Percentiles rank a stretch among this genome's conserved stretches.
phyloP scores from a whole-genome alignment of 257 asterid genomes.

The Solanum etuberosum region DNA sequence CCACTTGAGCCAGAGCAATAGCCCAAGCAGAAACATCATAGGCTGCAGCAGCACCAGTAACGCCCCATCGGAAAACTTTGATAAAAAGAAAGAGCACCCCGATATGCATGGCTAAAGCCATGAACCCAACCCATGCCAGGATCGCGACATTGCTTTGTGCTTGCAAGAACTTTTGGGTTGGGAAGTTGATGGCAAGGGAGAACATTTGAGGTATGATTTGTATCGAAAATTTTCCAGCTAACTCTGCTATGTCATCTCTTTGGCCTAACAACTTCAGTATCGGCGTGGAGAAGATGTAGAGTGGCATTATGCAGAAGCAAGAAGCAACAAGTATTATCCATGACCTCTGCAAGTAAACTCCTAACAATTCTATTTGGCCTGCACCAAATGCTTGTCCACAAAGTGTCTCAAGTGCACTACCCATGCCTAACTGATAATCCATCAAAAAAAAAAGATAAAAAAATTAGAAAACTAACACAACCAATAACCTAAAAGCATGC shows the following conservation, averaged over 20 bases:
- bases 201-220: constrained; percentile 82
- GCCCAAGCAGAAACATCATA: constrained; percentile 77
- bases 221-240: constrained; percentile 64
- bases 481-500: background rate
- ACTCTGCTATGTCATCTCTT: constrained; percentile 66
- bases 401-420: constrained; percentile 87
- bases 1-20: constrained; percentile 60
- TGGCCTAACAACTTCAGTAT: constrained; percentile 63
- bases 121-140: constrained; percentile 77
- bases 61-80: constrained; percentile 64
- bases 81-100: constrained; percentile 43
- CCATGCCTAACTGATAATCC: constrained; percentile 75
- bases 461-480: background rate
- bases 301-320: constrained; percentile 60
- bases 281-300: constrained; percentile 49
- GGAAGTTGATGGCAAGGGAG: constrained; percentile 78
- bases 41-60: constrained; percentile 85
- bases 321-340: constrained; percentile 59
- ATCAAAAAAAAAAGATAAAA: background rate
- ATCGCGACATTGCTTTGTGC: constrained; percentile 71
- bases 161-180: constrained; percentile 84
- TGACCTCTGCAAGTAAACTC: constrained; percentile 83
- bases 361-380: constrained; percentile 67
- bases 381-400: constrained; percentile 98
- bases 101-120: constrained; percentile 44